Evolutionary conservation across 441 rosid species (phyloP).

Genomic region (Iberis amara): DNA sequence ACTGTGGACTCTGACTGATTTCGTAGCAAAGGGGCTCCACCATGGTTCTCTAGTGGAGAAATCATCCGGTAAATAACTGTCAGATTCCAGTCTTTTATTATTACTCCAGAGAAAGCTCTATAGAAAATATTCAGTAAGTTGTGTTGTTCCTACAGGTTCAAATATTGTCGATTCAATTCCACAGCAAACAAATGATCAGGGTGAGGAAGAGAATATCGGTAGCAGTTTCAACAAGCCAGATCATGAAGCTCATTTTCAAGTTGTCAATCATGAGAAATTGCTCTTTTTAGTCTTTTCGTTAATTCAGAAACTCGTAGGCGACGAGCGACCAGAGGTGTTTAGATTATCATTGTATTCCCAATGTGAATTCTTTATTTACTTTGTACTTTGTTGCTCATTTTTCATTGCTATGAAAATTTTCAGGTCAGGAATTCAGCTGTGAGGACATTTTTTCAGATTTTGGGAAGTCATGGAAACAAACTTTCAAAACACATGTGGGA

Average conservation of each 20-base stretch:
- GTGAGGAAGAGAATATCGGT: constrained; percentile 34
- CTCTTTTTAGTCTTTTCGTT: constrained; percentile 81
- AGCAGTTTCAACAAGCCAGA: constrained; percentile 33
- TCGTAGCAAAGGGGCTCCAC: constrained; percentile 70
- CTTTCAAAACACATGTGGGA: constrained; percentile 96
- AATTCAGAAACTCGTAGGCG: constrained; percentile 93
- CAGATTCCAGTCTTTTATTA: constrained; percentile 19
- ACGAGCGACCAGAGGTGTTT: constrained; percentile 94
- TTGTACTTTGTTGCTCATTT: not conserved
- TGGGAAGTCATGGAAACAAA: constrained; percentile 94
- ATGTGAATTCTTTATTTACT: constrained; percentile 7
- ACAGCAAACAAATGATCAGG: constrained; percentile 43
- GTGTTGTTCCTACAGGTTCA: constrained; percentile 33
- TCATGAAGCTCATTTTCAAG: constrained; percentile 35
- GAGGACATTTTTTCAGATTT: constrained; percentile 90
- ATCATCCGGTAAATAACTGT: constrained; percentile 45
- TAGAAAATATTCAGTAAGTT: constrained; percentile 4
- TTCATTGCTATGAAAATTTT: constrained; percentile 11
- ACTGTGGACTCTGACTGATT: constrained; percentile 92
- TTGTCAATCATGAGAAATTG: constrained; percentile 57
- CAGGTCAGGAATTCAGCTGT: constrained; percentile 99
- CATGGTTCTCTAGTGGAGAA: constrained; percentile 44
- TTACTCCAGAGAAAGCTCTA: constrained; percentile 11
- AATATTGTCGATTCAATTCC: constrained; percentile 32
- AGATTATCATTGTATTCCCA: constrained; percentile 15